phyloP scores from a whole-genome alignment of 2,329 filamentous ascomycete genomes.

The Beauveria bassiana region DNA sequence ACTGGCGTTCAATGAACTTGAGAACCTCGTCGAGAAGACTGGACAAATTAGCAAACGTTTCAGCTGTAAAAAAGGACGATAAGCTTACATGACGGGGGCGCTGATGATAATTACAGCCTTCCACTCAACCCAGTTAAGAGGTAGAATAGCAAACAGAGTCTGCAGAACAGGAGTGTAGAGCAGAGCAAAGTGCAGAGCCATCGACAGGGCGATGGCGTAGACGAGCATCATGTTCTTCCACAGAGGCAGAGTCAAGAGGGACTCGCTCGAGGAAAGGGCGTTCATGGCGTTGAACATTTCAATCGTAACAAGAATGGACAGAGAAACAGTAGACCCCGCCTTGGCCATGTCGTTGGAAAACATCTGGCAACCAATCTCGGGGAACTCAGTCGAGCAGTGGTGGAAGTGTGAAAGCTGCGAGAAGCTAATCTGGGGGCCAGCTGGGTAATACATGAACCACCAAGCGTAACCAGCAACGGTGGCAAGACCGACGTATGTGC shows the following conservation, averaged over 20 bases:
- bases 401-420: conserved; percentile 90
- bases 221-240: conserved; percentile 99
- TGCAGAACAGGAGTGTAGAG: conserved; percentile 89
- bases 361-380: conserved; percentile 86
- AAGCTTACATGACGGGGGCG: conserved; percentile 80
- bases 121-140: conserved; percentile 82
- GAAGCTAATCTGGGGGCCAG: conserved; percentile 86
- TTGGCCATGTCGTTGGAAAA: conserved; percentile 81
- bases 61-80: not conserved
- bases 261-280: conserved; percentile 90
- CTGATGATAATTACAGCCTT: conserved; percentile 83
- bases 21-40: conserved; percentile 77
- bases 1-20: conserved; percentile 66
- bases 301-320: conserved; percentile 90
- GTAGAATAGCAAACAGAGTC: conserved; percentile 81
- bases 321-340: conserved; percentile 83
- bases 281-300: conserved; percentile 99
- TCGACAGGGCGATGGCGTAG: conserved; percentile 85
- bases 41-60: conserved; percentile 18
- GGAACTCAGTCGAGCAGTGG: conserved; percentile 76
- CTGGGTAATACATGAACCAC: conserved; percentile 97
- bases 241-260: conserved; percentile 83
- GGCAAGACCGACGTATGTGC: conserved; percentile 86
- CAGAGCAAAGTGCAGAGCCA: conserved; percentile 90
- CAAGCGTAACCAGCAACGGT: conserved; percentile 98